These are phyloP conservation scores for Pterocarpus macrocarpus DNA, from an alignment of 306 rosid genomes.

Conservation along the genomic window DNA sequence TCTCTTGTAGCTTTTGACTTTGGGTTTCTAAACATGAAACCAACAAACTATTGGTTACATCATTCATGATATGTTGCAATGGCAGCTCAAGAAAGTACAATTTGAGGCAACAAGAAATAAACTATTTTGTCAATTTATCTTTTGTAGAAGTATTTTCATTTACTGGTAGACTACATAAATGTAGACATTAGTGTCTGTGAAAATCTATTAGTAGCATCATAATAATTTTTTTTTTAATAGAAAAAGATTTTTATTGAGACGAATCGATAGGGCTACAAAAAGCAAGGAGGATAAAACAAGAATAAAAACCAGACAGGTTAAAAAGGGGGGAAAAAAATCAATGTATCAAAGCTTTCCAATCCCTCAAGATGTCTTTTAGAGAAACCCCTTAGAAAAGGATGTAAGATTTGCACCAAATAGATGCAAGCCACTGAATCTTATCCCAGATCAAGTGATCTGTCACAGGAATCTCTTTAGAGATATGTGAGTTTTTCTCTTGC, in stretches of 20 bases:
- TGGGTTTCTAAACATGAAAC: no score
- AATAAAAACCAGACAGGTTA: background rate
- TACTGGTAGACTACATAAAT: background rate
- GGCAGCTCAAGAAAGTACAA: background rate
- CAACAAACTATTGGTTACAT: background rate
- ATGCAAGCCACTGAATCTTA: background rate
- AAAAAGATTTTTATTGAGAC: background rate
- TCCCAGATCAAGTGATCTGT: background rate
- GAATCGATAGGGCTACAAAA: no score
- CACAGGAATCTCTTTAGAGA: background rate
- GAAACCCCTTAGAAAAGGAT: background rate
- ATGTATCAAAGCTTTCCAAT: background rate
- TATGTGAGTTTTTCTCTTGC: no score
- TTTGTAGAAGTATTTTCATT: background rate
- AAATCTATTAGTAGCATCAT: background rate
- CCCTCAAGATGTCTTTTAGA: background rate
- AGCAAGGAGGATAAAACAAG: no score
- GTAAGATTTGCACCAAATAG: background rate
- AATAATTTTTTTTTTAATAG: background rate
- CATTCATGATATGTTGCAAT: constrained; percentile 14
- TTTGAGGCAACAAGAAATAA: background rate
- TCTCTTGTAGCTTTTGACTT: no score
- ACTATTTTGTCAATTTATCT: background rate
- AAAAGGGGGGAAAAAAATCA: no score
- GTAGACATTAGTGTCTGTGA: background rate